These are phyloP conservation scores for Nitzschia sp. DNA, from an alignment of 108 stramenopile species.

Conservation along the genomic window DNA sequence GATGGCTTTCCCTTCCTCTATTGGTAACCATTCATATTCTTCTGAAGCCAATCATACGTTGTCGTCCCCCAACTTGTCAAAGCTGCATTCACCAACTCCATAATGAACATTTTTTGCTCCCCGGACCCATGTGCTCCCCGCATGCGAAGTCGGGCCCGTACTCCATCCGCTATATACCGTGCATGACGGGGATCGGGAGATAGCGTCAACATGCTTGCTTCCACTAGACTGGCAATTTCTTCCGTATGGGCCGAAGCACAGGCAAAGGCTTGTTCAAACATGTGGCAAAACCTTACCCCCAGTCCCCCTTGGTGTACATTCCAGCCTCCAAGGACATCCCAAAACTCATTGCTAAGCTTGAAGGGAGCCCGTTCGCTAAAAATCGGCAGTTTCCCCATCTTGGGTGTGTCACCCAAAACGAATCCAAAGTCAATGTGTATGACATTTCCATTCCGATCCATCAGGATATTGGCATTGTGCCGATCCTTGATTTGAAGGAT, in stretches of 20 bases:
- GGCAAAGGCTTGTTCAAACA: constrained; percentile 84
- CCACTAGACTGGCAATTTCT: constrained; percentile 75
- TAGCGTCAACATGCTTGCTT: constrained; percentile 78
- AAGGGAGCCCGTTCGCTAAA: constrained; percentile 92
- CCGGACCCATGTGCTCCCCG: constrained; percentile 57
- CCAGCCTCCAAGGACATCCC: constrained; percentile 95
- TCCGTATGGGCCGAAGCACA: constrained; percentile 71
- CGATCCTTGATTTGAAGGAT: constrained; percentile 96
- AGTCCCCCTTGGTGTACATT: constrained; percentile 64
- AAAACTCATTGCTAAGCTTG: constrained; percentile 88
- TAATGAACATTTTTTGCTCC: constrained; percentile 76
- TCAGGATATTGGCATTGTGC: constrained; percentile 96
- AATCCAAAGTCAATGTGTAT: constrained; percentile 98
- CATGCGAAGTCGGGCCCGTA: constrained; percentile 71
- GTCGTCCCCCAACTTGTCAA: constrained; percentile 82
- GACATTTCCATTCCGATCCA: constrained; percentile 72
- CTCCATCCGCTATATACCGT: constrained; percentile 59
- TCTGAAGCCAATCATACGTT: constrained; percentile 89
- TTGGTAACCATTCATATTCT: constrained; percentile 92
- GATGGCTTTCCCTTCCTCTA: constrained; percentile 11
- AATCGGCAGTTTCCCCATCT: constrained; percentile 86
- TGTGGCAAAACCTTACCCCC: constrained; percentile 78
- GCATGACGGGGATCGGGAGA: constrained; percentile 62
- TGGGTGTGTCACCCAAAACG: constrained; percentile 92
- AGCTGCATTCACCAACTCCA: constrained; percentile 81